These are phyloP conservation scores for Lactifluus subvellereus DNA, from an alignment of 768 basidiomycete genomes.

Conservation along the genomic window DNA sequence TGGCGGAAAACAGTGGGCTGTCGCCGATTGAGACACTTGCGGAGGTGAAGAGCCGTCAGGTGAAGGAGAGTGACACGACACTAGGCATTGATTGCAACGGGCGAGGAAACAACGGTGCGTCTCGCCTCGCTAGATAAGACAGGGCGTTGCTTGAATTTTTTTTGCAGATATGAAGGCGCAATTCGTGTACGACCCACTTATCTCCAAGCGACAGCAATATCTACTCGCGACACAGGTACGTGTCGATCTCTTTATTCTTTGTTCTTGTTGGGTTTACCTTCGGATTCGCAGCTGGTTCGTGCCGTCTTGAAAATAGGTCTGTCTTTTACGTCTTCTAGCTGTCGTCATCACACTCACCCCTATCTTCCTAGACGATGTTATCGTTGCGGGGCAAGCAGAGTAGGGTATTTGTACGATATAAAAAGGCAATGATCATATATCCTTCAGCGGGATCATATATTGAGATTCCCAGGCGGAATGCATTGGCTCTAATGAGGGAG, in stretches of 20 bases:
- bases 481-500: neutral
- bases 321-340: constrained; percentile 26
- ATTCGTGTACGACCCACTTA: constrained; percentile 94
- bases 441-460: neutral
- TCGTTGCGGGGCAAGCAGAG: constrained; percentile 63
- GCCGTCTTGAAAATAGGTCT: constrained; percentile 84
- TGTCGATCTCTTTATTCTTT: constrained; percentile 10
- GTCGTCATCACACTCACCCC: constrained; percentile 1
- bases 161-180: constrained; percentile 91
- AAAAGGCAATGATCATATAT: constrained; percentile 15
- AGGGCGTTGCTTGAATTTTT: neutral
- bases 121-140: neutral
- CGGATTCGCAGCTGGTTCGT: constrained; percentile 55
- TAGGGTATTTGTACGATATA: constrained; percentile 32
- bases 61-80: constrained; percentile 74
- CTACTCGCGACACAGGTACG: constrained; percentile 90
- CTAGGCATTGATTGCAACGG: constrained; percentile 93
- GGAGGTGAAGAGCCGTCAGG: constrained; percentile 89
- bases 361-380: constrained; percentile 61
- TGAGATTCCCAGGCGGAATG: neutral
- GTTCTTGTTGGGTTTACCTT: neutral
- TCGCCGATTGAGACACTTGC: constrained; percentile 97
- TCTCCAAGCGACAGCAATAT: constrained; percentile 96
- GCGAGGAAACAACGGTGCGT: constrained; percentile 76
- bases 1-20: constrained; percentile 96